Evolutionary conservation across 306 rosid genomes (phyloP), one percentile per base, ranked within the genome.

Genomic region (Myrica gale): DNA sequence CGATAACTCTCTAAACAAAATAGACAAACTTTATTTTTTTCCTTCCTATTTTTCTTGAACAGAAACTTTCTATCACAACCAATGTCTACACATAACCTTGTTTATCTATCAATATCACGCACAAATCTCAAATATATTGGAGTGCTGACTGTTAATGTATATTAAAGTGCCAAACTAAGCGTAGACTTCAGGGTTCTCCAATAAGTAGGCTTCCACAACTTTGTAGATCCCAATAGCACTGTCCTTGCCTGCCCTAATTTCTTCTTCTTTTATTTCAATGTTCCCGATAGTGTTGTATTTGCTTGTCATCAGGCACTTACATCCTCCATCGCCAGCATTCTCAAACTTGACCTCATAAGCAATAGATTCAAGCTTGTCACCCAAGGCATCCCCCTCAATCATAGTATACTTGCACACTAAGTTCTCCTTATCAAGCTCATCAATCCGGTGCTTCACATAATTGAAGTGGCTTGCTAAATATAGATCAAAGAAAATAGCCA

Each of bases 311-410:
- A 85, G 81, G 68, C 89, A 85, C 7, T 79, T 69, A 71, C 90
- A 83, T 68, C 96, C 91, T 15, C 96, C 97, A 20, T 87, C 96
- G 77, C 71, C 52, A 23, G 71, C 79, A 32, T 84, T 88, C 81
- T 91, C 95, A 82, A 89, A 89, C 81, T 86, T 91, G 39, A 87
- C 88, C 86, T 88, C 93, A 81, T 89, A 87, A 71, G 72, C 79
- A 57, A 91, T 85, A 15, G 87, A 88, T 42, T 88, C 95, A 74
- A 91, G 84, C 87, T 88, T 89, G 58, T 89, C 85, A 3, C 89
- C 95, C 76, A 91, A 71, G 39, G 94, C 88, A 75, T 77, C 96
- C 20, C 96, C 98, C 78, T 89, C 98, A 53, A 87, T 90, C 88
- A 89, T 80, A 2, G 91, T 83, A 83, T 87, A 92, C 71, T 84